These are phyloP conservation scores for Coffea eugenioides DNA, from an alignment of 257 asterid species.

Conservation along the genomic window DNA sequence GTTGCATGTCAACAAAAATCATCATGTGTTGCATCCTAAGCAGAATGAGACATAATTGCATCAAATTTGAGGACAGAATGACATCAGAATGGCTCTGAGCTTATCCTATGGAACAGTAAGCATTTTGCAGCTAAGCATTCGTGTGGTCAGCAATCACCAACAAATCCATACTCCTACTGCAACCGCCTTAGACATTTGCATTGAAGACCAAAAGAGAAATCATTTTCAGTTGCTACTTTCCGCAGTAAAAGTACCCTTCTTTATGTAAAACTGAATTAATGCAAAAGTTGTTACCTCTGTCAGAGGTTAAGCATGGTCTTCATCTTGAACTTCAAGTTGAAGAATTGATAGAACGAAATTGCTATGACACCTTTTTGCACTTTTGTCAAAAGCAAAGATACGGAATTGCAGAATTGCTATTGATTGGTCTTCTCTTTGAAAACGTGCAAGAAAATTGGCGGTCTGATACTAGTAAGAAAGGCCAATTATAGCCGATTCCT, in stretches of 20 bases:
- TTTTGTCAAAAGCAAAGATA: neutral
- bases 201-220: neutral
- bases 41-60: neutral
- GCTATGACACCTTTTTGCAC: neutral
- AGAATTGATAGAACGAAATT: neutral
- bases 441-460: neutral
- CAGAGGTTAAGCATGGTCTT: neutral
- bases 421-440: neutral
- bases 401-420: neutral
- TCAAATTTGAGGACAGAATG: neutral
- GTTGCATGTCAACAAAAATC: no score
- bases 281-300: neutral
- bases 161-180: neutral
- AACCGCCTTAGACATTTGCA: neutral
- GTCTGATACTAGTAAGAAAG: no score
- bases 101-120: neutral
- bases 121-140: neutral
- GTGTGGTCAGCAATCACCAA: neutral
- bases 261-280: neutral
- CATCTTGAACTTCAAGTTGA: neutral
- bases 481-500: no score
- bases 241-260: neutral
- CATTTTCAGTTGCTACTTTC: conserved; percentile 5
- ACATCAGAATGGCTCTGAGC: neutral
- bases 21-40: neutral